phyloP scores from a whole-genome alignment of 106 monocot species.

The Acanthochlamys bracteata region DNA sequence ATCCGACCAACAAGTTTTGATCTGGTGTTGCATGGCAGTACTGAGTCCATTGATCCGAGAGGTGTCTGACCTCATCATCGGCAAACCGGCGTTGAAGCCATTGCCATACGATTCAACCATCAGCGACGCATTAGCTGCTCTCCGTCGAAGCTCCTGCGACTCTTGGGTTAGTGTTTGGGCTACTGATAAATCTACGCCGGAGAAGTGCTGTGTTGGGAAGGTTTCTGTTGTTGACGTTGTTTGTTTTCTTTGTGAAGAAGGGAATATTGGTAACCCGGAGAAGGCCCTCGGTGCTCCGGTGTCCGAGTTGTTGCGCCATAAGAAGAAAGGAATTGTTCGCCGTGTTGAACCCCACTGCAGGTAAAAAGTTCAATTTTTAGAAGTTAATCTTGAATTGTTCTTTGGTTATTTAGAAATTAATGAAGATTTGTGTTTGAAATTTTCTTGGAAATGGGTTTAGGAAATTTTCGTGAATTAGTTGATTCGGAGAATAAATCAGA shows the following conservation, averaged over 20 bases:
- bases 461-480: too few relatives aligned
- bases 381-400: too few relatives aligned
- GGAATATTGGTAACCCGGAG: neutral
- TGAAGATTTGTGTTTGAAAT: too few relatives aligned
- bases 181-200: neutral
- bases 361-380: neutral
- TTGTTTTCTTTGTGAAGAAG: constrained; percentile 1
- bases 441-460: too few relatives aligned
- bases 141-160: neutral
- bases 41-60: constrained; percentile 1
- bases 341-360: constrained; percentile 5
- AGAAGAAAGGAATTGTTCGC: neutral
- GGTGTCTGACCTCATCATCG: constrained; percentile 9
- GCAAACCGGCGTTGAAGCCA: constrained; percentile 3
- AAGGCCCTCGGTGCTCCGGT: constrained; percentile 4
- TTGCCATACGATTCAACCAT: neutral
- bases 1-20: too few relatives aligned
- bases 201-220: neutral
- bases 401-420: too few relatives aligned
- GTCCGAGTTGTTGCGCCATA: neutral
- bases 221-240: constrained; percentile 1
- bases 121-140: constrained; percentile 2
- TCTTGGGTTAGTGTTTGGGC: constrained; percentile 6
- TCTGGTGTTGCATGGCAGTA: constrained; percentile 5
- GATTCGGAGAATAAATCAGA: too few relatives aligned